Conservation (phyloP, 352 stramenopile genomes). For the Globisporangium okanoganense region DNA sequence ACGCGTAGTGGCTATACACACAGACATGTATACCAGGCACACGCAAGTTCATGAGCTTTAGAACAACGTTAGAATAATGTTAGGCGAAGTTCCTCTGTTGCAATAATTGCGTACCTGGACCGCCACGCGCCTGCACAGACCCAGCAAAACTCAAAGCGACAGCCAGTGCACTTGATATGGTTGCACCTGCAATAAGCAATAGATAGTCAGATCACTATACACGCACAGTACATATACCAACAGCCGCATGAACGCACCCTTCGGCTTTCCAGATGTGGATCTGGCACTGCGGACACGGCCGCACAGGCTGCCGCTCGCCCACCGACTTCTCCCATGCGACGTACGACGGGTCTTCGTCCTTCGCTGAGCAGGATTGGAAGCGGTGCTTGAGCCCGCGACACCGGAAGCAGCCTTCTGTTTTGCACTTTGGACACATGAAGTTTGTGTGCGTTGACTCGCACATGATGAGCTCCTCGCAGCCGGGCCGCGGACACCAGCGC, state of each 20-base stretch:
- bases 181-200: slow-evolving; percentile 27
- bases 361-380: slow-evolving; percentile 45
- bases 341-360: neutral
- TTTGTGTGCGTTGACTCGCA: slow-evolving; percentile 37
- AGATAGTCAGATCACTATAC: neutral
- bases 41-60: neutral
- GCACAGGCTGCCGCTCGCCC: slow-evolving; percentile 43
- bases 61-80: neutral
- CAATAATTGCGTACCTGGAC: slow-evolving; percentile 19
- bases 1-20: slow-evolving; percentile 52
- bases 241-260: slow-evolving; percentile 18
- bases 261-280: slow-evolving; percentile 81
- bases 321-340: slow-evolving; percentile 46
- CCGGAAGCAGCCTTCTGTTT: slow-evolving; percentile 47
- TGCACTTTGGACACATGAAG: slow-evolving; percentile 66
- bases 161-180: slow-evolving; percentile 72
- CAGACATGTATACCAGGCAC: neutral
- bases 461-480: slow-evolving; percentile 64
- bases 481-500: slow-evolving; percentile 54
- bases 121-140: slow-evolving; percentile 56
- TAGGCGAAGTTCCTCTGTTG: too few species aligned
- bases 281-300: slow-evolving; percentile 49
- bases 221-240: neutral
- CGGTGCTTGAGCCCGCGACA: slow-evolving; percentile 50
- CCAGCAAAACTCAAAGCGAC: slow-evolving; percentile 68